These are phyloP conservation scores for Pseudocercospora ulei DNA, from an alignment of 2,329 filamentous ascomycete genomes.

Conservation along the genomic window DNA sequence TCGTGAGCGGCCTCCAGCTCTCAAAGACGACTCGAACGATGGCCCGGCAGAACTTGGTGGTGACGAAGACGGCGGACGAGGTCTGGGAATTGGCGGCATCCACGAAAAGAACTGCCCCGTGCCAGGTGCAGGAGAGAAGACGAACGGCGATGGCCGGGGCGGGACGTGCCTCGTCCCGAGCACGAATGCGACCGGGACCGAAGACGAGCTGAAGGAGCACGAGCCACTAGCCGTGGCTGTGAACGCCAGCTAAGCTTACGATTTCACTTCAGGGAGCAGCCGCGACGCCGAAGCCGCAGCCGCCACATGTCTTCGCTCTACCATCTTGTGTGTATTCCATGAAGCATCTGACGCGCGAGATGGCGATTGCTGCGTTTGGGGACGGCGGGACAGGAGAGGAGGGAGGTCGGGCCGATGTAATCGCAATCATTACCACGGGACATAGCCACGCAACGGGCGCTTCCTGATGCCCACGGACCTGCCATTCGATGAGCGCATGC, in stretches of 20 bases:
- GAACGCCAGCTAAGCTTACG: conserved; percentile 11
- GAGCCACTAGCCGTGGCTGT: conserved; percentile 11
- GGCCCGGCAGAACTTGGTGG: conserved; percentile 26
- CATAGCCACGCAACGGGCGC: too few relatives aligned
- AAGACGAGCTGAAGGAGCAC: conserved; percentile 9
- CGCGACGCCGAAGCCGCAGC: not conserved
- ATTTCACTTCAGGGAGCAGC: conserved; percentile 1
- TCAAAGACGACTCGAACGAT: conserved; percentile 51
- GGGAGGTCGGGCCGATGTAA: too few relatives aligned
- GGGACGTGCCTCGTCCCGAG: conserved; percentile 9
- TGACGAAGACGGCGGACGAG: conserved; percentile 16
- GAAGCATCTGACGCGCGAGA: conserved; percentile 6
- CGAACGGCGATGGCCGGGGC: conserved; percentile 6
- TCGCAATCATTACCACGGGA: too few relatives aligned
- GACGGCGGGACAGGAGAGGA: conserved; percentile 3
- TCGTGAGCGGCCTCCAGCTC: conserved; percentile 77
- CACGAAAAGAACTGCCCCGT: conserved; percentile 16
- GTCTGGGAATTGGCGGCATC: conserved; percentile 27
- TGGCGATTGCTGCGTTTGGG: conserved; percentile 3
- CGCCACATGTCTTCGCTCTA: conserved; percentile 2
- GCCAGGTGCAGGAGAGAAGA: conserved; percentile 18
- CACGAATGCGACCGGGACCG: conserved; percentile 11
- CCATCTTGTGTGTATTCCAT: not conserved
- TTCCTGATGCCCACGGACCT: too few relatives aligned
- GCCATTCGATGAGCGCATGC: too few relatives aligned